phyloP scores from a whole-genome alignment of 805 yeast species.

The Myxozyma sirexii region DNA sequence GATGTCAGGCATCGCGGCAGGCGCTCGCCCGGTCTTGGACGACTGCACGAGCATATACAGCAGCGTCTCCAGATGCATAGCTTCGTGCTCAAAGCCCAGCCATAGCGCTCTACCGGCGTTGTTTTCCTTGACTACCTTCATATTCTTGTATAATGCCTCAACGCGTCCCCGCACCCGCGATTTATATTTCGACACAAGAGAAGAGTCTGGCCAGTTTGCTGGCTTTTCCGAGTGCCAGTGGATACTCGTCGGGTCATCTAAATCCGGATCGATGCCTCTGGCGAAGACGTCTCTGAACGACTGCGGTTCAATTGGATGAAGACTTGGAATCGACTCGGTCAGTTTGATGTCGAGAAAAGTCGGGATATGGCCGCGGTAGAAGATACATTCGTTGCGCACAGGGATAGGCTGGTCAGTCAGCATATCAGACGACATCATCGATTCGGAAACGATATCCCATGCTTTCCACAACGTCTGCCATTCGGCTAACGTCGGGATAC shows the following conservation, averaged over 20 bases:
- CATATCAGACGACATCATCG: constrained; percentile 27
- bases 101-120: constrained; percentile 29
- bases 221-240: constrained; percentile 35
- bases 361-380: constrained; percentile 37
- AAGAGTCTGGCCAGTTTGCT: constrained; percentile 25
- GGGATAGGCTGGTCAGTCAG: constrained; percentile 32
- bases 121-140: background rate
- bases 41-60: constrained; percentile 35
- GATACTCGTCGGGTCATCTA: constrained; percentile 34
- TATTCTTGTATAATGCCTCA: background rate
- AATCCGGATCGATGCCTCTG: constrained; percentile 37
- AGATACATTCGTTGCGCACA: constrained; percentile 33
- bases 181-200: constrained; percentile 16
- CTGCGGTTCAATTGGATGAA: constrained; percentile 13
- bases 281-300: constrained; percentile 31
- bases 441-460: constrained; percentile 31
- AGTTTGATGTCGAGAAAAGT: constrained; percentile 34
- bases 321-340: constrained; percentile 15
- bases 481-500: constrained; percentile 26
- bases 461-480: constrained; percentile 32
- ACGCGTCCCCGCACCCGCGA: constrained; percentile 24
- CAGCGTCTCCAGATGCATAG: constrained; percentile 37
- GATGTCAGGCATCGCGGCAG: background rate
- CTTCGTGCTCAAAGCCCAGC: constrained; percentile 35
- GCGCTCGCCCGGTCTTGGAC: constrained; percentile 15